Evolutionary conservation across 169 alveolate genomes (phyloP).

Genomic region (Plasmodium relictum): DNA sequence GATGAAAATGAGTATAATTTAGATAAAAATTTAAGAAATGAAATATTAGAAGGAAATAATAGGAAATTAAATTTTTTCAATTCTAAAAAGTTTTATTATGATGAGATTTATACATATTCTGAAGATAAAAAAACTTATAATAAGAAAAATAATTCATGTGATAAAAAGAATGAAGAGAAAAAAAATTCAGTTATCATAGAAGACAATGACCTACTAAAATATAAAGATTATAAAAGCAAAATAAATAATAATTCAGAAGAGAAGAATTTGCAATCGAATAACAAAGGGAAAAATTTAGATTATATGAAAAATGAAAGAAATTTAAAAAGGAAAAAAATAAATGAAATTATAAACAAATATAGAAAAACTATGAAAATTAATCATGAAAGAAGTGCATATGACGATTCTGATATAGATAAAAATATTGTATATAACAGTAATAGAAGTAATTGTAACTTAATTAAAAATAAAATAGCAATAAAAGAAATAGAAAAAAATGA

Average conservation of each 20-base stretch:
- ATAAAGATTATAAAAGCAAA: background rate
- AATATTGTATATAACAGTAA: background rate
- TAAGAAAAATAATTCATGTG: background rate
- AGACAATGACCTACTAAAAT: background rate
- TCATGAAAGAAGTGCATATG: background rate
- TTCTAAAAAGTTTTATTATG: background rate
- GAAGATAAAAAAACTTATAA: background rate
- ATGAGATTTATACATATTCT: background rate
- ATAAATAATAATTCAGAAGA: background rate
- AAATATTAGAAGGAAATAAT: slow-evolving; percentile 15
- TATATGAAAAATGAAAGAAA: slow-evolving; percentile 13
- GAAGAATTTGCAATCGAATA: background rate
- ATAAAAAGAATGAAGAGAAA: background rate
- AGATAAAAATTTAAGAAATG: background rate
- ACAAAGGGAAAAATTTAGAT: slow-evolving; percentile 9
- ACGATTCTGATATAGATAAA: slow-evolving; percentile 1
- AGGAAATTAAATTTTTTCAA: slow-evolving; percentile 3
- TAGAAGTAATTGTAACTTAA: background rate
- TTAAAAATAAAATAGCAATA: background rate
- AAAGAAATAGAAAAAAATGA: background rate
- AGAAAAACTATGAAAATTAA: slow-evolving; percentile 43
- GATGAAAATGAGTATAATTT: background rate
- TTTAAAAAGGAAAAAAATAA: slow-evolving; percentile 74
- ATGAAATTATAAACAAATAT: slow-evolving; percentile 74
- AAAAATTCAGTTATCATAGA: background rate